Conservation (phyloP, 305 asterid genomes). For the Solanum hybrid region DNA sequence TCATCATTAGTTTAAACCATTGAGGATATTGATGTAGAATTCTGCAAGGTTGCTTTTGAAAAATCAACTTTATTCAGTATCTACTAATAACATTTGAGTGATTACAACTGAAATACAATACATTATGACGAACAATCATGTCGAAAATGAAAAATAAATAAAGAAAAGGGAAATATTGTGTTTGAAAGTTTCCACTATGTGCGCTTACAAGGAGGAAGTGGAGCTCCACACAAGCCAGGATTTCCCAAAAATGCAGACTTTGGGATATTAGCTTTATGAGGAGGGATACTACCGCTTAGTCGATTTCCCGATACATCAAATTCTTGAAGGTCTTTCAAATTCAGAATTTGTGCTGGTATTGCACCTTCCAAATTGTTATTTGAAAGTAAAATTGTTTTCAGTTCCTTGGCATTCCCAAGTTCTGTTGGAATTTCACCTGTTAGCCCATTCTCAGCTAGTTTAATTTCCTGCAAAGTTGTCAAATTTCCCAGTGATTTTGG, state of each 20-base stretch:
- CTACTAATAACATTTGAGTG: neutral
- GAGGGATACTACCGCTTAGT: slow-evolving; percentile 53
- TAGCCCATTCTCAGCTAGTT: slow-evolving; percentile 24
- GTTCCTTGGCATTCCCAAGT: slow-evolving; percentile 22
- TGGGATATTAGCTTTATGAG: slow-evolving; percentile 31
- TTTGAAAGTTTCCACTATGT: neutral
- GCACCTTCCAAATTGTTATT: slow-evolving; percentile 37
- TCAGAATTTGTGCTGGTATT: slow-evolving; percentile 41
- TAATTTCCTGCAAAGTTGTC: slow-evolving; percentile 13
- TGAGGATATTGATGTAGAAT: neutral
- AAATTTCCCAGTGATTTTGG: slow-evolving; percentile 47
- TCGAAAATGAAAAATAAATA: neutral
- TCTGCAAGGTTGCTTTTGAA: neutral
- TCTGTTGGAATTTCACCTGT: slow-evolving; percentile 43
- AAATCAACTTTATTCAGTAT: neutral
- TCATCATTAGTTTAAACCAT: neutral
- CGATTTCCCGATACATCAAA: slow-evolving; percentile 43
- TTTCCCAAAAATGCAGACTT: slow-evolving; percentile 40
- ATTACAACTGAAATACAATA: neutral
- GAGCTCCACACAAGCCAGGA: slow-evolving; percentile 59
- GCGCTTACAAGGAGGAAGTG: slow-evolving; percentile 55
- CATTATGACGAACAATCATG: neutral
- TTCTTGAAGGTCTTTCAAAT: slow-evolving; percentile 28
- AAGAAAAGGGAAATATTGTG: neutral
- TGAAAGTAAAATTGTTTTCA: slow-evolving; percentile 32